Conservation (phyloP, 2,329 filamentous ascomycete genomes). For the Penicillium sp. region DNA sequence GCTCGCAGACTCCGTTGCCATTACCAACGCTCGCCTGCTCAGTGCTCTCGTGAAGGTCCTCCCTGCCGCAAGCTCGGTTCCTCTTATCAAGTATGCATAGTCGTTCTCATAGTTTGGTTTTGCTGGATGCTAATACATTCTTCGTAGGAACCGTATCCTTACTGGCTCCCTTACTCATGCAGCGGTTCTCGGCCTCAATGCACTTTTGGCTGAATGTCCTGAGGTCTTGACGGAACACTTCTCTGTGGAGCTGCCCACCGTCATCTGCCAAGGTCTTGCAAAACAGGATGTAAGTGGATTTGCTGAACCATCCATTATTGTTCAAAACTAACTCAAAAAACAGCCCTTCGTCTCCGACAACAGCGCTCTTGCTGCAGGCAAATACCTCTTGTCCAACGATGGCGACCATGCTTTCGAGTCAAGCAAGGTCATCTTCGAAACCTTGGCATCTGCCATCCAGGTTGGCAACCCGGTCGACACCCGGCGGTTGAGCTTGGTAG, state of each 20-base stretch:
- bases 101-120: neutral
- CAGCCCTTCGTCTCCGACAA: constrained; percentile 85
- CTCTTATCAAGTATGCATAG: constrained; percentile 53
- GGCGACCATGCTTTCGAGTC: constrained; percentile 65
- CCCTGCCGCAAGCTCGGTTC: constrained; percentile 64
- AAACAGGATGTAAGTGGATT: constrained; percentile 66
- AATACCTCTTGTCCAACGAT: constrained; percentile 70
- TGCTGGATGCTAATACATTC: constrained; percentile 27
- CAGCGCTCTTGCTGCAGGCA: constrained; percentile 82
- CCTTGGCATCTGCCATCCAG: constrained; percentile 69
- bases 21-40: constrained; percentile 86
- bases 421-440: constrained; percentile 75
- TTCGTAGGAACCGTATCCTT: constrained; percentile 72
- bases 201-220: constrained; percentile 78
- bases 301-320: neutral
- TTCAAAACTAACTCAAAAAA: constrained; percentile 16
- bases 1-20: constrained; percentile 63
- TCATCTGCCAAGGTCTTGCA: constrained; percentile 75
- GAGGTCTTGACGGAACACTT: constrained; percentile 65
- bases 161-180: constrained; percentile 71
- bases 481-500: constrained; percentile 79
- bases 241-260: constrained; percentile 69
- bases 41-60: constrained; percentile 87
- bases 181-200: constrained; percentile 83
- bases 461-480: constrained; percentile 78